These are phyloP conservation scores for Senna siamea DNA, from an alignment of 306 rosid genomes.

Conservation along the genomic window DNA sequence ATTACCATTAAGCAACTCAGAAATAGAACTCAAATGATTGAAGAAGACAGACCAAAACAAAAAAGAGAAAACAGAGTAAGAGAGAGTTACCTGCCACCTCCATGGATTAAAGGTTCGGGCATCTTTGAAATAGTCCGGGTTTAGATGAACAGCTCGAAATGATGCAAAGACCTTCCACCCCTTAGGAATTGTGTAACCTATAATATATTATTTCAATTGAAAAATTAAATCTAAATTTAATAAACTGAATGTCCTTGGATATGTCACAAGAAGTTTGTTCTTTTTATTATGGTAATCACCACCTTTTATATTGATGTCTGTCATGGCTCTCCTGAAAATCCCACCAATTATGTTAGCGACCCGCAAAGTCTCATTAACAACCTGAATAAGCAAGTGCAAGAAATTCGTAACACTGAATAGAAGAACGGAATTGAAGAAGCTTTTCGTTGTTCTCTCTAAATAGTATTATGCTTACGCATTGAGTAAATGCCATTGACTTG, in stretches of 20 bases:
- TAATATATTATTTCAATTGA: background rate
- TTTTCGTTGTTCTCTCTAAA: too few relatives aligned
- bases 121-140: slow-evolving; percentile 79
- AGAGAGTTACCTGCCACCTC: slow-evolving; percentile 82
- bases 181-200: slow-evolving; percentile 90
- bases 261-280: background rate
- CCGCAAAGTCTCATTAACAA: slow-evolving; percentile 90
- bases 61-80: background rate
- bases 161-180: slow-evolving; percentile 96
- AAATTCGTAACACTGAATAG: background rate
- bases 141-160: slow-evolving; percentile 87
- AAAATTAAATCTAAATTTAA: background rate
- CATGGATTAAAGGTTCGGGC: slow-evolving; percentile 94
- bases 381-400: slow-evolving; percentile 43
- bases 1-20: slow-evolving; percentile 20
- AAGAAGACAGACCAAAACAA: background rate
- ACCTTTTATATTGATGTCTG: slow-evolving; percentile 84
- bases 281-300: too few relatives aligned
- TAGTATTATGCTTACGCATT: slow-evolving; percentile 95
- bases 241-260: background rate
- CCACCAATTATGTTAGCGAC: slow-evolving; percentile 85
- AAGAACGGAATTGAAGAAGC: background rate
- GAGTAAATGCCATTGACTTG: slow-evolving; percentile 93
- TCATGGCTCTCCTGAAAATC: slow-evolving; percentile 79
- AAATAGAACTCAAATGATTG: background rate